Base-by-base conservation (phyloP, 352 stramenopile genomes). In the Phytophthora fragariaefolia region DNA sequence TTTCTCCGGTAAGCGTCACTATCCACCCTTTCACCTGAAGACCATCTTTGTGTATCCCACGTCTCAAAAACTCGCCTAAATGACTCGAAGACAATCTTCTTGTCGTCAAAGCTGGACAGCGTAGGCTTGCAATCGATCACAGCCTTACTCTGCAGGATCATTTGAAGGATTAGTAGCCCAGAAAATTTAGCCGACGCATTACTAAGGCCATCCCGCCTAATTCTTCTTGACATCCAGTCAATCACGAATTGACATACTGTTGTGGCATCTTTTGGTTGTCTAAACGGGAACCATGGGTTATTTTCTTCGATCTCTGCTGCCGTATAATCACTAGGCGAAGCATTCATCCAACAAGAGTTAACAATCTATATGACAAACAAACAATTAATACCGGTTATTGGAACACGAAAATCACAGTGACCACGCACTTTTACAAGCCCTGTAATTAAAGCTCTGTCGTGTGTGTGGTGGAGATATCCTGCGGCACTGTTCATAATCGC, bases 201-300 rank as follows among this genome's bases (percentile, higher is more conserved):
- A 12, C 17, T 55, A 23, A 63, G 26, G 32, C 32, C 8, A 27
- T 58, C 28, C 18, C 22, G 15, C n/a, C 32, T 32, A 13, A 40
- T 49, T 42, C 34, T 61, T 55, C 18, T 57, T 8, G 57, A 40
- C 4, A 79, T 32, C 8, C 62, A 63, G 48, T 77, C 62, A 6
- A 23, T 9, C 8, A 86, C 55, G 15, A 86, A 45, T 6, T 76
- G 26, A 10, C 51, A 54, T 5, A 75, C 61, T 13, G 62, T 28
- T 3, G 49, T 38, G 3, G 42, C 5, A 17, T 36, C 28, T 22
- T 67, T 74, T 1, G 55, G 42, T 22, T 73, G 63, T n/a, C 80
- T 68, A 63, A 89, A 85, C 6, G 80, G 82, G 8, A 86, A 76
- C 82, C 82, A 90, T 51, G 68, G 38, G 17, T 49, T 48, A 3